Base-by-base conservation (phyloP, 371 early-diverging fungal species). In the Mortierella sp. region DNA sequence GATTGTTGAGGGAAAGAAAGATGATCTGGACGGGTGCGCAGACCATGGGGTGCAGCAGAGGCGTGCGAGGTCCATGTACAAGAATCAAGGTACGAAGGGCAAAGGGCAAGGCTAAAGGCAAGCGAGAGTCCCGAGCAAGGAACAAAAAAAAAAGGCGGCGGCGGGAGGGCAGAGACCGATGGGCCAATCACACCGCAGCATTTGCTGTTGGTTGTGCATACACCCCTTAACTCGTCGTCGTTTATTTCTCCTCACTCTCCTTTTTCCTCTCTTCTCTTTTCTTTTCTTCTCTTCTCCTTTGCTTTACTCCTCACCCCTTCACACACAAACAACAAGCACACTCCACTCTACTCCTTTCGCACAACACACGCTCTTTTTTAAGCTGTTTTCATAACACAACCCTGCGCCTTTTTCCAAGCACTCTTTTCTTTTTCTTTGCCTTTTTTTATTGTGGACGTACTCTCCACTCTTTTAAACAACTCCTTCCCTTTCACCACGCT, bases 391-490 rank as follows among this genome's bases (percentile, higher is more conserved):
- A 5, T 44, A 53, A 72, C 40, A 28, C 50, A 24, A 13, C n/a
- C 61, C 21, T 46, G 59, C 59, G 59, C 59, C 28, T 26, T 31
- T 55, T 64, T n/a, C n/a, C n/a, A n/a, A n/a, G n/a, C n/a, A n/a
- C n/a, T n/a, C n/a, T 53, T 70, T 67, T 48, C 40, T 55, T 21
- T 53, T 28, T 72, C 55, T 71, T 76, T 24, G 46, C 31, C 37
- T 21, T 48, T 37, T 72, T 78, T 69, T 75, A 72, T 69, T 64
- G 72, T 76, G 82, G 82, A 78, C 82, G 82, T 82, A 82, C 46
- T 82, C 50, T 78, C 82, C 82, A 73, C 69, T 69, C 73, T 61
- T 73, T 57, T 40, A 43, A 50, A 31, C 2, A 24, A 37, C 14
- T 55, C 46, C 69, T 44, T 14, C 54, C 61, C 26, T 34, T 57